A percentile compares a stretch with the other conserved stretches of the same genome.
Evolutionary conservation across 352 stramenopile species (phyloP).

Genomic region (Pythium monospermum): DNA sequence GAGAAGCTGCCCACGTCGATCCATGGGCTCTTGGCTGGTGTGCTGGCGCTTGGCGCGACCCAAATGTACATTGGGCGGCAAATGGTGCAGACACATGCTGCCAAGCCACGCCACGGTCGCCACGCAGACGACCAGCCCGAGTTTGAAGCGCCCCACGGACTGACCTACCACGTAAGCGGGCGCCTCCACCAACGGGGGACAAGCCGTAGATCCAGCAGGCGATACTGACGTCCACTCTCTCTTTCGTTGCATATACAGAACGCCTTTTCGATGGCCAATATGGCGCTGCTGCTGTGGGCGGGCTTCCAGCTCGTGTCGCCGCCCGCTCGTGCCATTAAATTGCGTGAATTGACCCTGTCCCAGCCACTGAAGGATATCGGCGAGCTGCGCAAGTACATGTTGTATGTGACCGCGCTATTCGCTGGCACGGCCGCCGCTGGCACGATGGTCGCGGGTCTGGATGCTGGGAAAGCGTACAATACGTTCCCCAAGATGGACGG

Average conservation of each 20-base stretch:
- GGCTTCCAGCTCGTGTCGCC: slow-evolving; percentile 53
- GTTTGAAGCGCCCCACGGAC: slow-evolving; percentile 16
- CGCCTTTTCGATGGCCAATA: slow-evolving; percentile 54
- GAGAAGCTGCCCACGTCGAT: slow-evolving; percentile 52
- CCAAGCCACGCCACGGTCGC: slow-evolving; percentile 24
- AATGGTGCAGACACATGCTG: slow-evolving; percentile 42
- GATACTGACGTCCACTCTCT: background rate
- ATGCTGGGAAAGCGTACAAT: slow-evolving; percentile 96
- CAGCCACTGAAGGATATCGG: slow-evolving; percentile 48
- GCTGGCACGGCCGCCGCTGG: slow-evolving; percentile 35
- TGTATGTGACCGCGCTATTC: slow-evolving; percentile 36
- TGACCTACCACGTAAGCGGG: slow-evolving; percentile 17
- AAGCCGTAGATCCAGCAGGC: background rate
- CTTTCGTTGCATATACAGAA: slow-evolving; percentile 23
- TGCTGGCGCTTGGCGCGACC: slow-evolving; percentile 35
- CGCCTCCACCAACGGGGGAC: too few species aligned
- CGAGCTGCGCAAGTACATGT: slow-evolving; percentile 43
- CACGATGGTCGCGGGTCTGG: slow-evolving; percentile 90
- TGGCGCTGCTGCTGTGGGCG: slow-evolving; percentile 60
- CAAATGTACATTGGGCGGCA: slow-evolving; percentile 49
- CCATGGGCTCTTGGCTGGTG: slow-evolving; percentile 34
- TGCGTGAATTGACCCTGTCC: slow-evolving; percentile 45
- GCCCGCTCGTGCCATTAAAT: slow-evolving; percentile 39
- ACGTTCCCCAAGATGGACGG: slow-evolving; percentile 93
- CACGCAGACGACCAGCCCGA: slow-evolving; percentile 16